Evolutionary conservation across 2,329 filamentous ascomycete genomes (phyloP).

Genomic region (Ceratocystiopsis sp.): DNA sequence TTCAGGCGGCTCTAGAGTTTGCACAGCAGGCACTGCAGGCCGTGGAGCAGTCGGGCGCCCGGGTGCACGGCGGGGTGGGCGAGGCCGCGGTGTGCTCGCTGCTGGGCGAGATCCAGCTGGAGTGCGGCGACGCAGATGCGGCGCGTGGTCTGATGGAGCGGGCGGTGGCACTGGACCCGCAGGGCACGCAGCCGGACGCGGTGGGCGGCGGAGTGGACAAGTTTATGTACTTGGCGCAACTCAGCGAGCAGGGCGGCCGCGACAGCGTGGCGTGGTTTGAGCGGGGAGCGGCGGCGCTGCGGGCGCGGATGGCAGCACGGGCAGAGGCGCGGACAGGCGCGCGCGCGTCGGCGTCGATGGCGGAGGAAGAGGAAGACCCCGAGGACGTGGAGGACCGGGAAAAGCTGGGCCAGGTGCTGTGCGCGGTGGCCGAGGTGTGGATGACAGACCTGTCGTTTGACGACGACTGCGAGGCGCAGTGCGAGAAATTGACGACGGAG

Average conservation of each 20-base stretch:
- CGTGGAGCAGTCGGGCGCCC: slow-evolving; percentile 3
- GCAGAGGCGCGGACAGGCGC: slow-evolving; percentile 19
- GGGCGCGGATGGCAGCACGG: slow-evolving; percentile 25
- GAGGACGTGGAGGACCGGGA: slow-evolving; percentile 45
- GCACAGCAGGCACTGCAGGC: slow-evolving; percentile 19
- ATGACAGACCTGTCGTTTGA: slow-evolving; percentile 98
- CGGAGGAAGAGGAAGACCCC: slow-evolving; percentile 11
- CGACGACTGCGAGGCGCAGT: slow-evolving; percentile 72
- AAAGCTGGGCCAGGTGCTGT: slow-evolving; percentile 81
- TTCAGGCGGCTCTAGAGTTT: slow-evolving; percentile 12
- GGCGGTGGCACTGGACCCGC: slow-evolving; percentile 59
- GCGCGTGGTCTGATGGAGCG: slow-evolving; percentile 56
- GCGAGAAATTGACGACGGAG: slow-evolving; percentile 79
- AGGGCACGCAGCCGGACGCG: slow-evolving; percentile 52
- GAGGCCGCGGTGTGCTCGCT: slow-evolving; percentile 51
- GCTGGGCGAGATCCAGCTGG: slow-evolving; percentile 66
- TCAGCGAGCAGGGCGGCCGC: slow-evolving; percentile 53
- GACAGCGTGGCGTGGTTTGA: slow-evolving; percentile 53
- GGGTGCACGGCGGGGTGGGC: slow-evolving; percentile 7
- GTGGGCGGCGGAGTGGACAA: slow-evolving; percentile 78
- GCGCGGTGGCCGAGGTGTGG: slow-evolving; percentile 88
- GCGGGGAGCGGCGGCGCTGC: slow-evolving; percentile 53
- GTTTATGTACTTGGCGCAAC: slow-evolving; percentile 84
- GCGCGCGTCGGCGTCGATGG: slow-evolving; percentile 12
- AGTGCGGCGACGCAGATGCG: slow-evolving; percentile 62